Base-by-base conservation (phyloP, 176 grass and related monocot species). In the Chloris gayana region DNA sequence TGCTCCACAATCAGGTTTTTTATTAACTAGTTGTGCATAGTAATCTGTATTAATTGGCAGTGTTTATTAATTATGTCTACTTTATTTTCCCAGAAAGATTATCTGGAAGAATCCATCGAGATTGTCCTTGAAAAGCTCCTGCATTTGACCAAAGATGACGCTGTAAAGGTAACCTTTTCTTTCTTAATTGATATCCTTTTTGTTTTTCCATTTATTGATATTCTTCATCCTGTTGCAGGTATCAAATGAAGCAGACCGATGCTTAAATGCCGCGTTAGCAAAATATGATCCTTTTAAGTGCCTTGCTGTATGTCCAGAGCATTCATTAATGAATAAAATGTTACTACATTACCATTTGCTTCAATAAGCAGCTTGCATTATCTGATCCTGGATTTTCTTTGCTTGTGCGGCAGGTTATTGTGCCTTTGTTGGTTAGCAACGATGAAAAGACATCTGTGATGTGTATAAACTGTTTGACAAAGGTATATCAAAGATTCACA, bases 401-500 rank as follows among this genome's bases (percentile, higher is more conserved):
- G 37, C 54, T 80, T 76, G 15, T 63, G 58, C 39, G 85, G 31
- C 87, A 97, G 94, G 87, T 94, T 72, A 78, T 97, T 81, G 87
- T 86, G 35, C 91, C 94, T 78, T 86, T 97, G 53, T 80, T 97
- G 87, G 89, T 90, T 77, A 81, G 47, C 82, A 91, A 88, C 76
- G 91, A 97, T 86, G 94, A 97, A 83, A 97, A 86, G 92, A 92
- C 80, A 50, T 89, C 92, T 78, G 89, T 94, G 80, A 59, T 86
- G 64, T 91, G 85, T 75, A 94, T 91, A 79, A 97, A 94, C 83
- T 97, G 89, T 86, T 92, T 97, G 80, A 97, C 94, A 74, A 97
- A 97, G 94, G 94, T 90, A 91, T 69, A 18, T 69, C 66, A 70
- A 58, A 81, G 19, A 19, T 72, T 54, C 34, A n/a, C 47, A 30